Base-by-base conservation (phyloP, 331 rosid species). In the Phaseolus coccineus region DNA sequence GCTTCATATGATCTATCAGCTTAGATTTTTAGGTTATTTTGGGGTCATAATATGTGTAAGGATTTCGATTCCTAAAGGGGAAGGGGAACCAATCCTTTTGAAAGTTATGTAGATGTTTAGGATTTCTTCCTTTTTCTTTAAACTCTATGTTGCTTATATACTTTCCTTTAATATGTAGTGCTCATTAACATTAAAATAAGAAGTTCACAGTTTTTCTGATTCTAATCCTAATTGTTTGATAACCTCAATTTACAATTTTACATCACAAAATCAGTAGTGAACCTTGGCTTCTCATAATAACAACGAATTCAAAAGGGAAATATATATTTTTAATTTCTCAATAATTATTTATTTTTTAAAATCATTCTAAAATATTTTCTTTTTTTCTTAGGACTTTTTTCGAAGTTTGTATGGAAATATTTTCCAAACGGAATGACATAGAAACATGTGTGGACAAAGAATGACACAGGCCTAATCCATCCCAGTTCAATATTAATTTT, bases 1-100 rank as follows among this genome's bases (percentile, higher is more conserved):
- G 69, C 69, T 70, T 80, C 66, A 50, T 68, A 47, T 62, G 48
- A 64, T 59, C 70, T 40, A 64, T 59, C 70, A 65, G 22, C 69
- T 25, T 61, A 73, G 62, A 3, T 81, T 16, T 40, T 16, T 71
- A 40, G 39, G 66, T 25, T 14, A 59, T 42, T 57, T 9, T 51
- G 10, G 42, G 44, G 16, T 4, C 57, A 50, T 57, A n/a, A n/a
- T 46, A 37, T 4, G 7, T 35, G 2, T 31, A 31, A 3, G 35
- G 35, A 39, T 6, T 39, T 39, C 6, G 2, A 6, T 14, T 78
- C 77, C 27, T 56, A n/a, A 76, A 50, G 64, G 33, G 42, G 44
- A 73, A 48, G 77, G 77, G 55, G 27, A 55, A 13, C 27, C 42
- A 52, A 19, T 50, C 71, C 58, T 40, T 51, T 51, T 59, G 4